Evolutionary conservation across 495 filamentous ascomycete species (phyloP).

Genomic region (Trichoderma erinaceum): DNA sequence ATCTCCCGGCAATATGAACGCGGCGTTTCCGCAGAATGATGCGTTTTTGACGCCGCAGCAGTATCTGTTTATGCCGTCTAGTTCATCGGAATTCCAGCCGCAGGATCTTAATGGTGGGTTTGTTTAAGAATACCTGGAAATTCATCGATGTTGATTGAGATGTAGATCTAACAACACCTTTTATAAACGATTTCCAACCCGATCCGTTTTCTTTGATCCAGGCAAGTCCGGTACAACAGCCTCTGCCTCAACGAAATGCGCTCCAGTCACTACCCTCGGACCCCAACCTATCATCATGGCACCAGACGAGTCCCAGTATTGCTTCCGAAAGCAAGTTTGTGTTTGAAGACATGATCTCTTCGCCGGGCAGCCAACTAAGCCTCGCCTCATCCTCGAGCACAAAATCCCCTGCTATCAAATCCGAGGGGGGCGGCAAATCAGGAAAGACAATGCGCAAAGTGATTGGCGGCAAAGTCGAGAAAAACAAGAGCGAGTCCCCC

Average conservation of each 20-base stretch:
- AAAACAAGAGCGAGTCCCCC: slow-evolving; percentile 27
- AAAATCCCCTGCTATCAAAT: slow-evolving; percentile 30
- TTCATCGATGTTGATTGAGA: background rate
- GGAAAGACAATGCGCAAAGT: slow-evolving; percentile 33
- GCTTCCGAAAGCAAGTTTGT: slow-evolving; percentile 28
- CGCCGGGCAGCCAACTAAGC: slow-evolving; percentile 26
- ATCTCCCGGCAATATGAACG: background rate
- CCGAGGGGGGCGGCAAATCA: slow-evolving; percentile 21
- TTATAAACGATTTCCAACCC: background rate
- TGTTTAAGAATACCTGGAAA: background rate
- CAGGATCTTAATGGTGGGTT: slow-evolving; percentile 3
- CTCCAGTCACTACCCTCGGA: background rate
- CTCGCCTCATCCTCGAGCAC: slow-evolving; percentile 26
- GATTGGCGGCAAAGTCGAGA: slow-evolving; percentile 29
- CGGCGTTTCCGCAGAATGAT: background rate
- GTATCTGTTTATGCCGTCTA: slow-evolving; percentile 6
- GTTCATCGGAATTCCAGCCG: background rate
- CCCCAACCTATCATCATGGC: slow-evolving; percentile 29
- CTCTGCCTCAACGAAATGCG: background rate
- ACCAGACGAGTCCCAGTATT: slow-evolving; percentile 27
- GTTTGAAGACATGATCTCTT: slow-evolving; percentile 32
- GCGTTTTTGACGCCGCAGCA: slow-evolving; percentile 11
- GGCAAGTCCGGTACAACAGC: slow-evolving; percentile 11
- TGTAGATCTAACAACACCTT: background rate
- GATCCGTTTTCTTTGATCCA: background rate